Evolutionary conservation across 108 stramenopile species (phyloP), one percentile per base, ranked within the genome.

Genomic region (Craspedostauros australis): DNA sequence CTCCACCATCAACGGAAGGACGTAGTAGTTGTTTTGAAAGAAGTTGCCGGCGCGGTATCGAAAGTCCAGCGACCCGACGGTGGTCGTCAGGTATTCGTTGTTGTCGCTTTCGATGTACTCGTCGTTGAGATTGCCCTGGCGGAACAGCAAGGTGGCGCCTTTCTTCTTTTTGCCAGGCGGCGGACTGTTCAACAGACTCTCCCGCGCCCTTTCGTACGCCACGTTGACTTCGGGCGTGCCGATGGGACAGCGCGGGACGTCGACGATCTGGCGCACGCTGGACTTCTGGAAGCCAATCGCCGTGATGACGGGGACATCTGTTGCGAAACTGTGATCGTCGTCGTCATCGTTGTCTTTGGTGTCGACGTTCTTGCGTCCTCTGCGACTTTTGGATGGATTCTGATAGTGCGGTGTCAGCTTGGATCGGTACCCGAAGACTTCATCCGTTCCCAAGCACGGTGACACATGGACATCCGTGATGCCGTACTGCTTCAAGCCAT

Each of bases 371-470:
- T 36, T 18, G 7, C 19, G 5, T 16, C 12, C 15, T 41, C n/a
- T 31, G 26, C 59, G 39, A 47, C 77, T 75, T 21, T 72, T 75
- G n/a, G 47, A 26, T 12, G 96, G 98, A 2, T 76, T 70, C 30
- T 96, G 84, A 60, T 95, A 96, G 56, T 98, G 98, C 1, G 98
- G 98, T 21, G 98, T 98, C 20, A 98, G 68, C 66, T 98, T 98
- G 41, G 73, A 79, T 5, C 97, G 85, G 62, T 98, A 98, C 25
- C 72, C 72, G 54, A 74, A 95, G 5, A 82, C 72, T 40, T 96
- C 74, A 22, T 84, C 93, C n/a, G 92, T 94, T 3, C 96, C 96
- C 6, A 91, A 27, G 3, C 84, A 78, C 3, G 76, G 80, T 12
- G 68, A 29, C 15, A 79, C 70, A n/a, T 57, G 23, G 9, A 53